A percentile compares a stretch with the other conserved stretches of the same genome.
Conservation (phyloP, 306 rosid species). For the apple (Malus domestica) region DNA sequence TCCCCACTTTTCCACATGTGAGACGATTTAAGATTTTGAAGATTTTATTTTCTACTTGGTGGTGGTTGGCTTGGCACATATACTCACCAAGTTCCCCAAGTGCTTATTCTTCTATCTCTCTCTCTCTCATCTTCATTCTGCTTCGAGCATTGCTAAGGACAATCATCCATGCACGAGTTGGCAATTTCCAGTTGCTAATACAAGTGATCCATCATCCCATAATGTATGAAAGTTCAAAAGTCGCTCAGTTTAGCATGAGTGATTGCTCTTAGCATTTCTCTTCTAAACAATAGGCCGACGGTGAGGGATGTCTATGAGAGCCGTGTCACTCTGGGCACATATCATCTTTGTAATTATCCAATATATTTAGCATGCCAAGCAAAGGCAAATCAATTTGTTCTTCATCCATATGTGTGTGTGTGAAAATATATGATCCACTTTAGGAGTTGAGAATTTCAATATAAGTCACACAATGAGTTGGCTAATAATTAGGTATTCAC, state of each 20-base stretch:
- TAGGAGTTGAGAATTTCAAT: not conserved
- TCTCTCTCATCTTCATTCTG: not conserved
- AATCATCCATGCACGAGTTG: not conserved
- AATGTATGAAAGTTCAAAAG: too few relatives aligned
- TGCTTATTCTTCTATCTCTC: constrained; percentile 2
- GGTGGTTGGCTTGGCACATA: not conserved
- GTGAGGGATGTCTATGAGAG: too few relatives aligned
- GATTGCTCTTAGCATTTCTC: too few relatives aligned
- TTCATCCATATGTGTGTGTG: not conserved
- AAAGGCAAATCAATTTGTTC: not conserved
- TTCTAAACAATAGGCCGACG: too few relatives aligned
- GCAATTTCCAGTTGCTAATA: too few relatives aligned
- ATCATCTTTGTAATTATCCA: too few relatives aligned
- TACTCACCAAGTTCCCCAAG: not conserved
- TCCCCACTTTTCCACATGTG: not conserved
- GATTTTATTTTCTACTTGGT: not conserved
- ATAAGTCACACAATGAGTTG: not conserved
- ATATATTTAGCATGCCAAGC: too few relatives aligned
- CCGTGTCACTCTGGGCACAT: too few relatives aligned
- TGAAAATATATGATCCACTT: too few relatives aligned
- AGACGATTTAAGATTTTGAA: not conserved
- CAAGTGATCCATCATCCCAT: not conserved
- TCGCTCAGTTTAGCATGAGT: not conserved
- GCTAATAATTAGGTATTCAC: not conserved
- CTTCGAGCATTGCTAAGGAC: not conserved